Percentiles rank a stretch among this genome's conserved stretches.
Conservation (phyloP, 305 asterid species). For the Fraxinus dipetala region DNA sequence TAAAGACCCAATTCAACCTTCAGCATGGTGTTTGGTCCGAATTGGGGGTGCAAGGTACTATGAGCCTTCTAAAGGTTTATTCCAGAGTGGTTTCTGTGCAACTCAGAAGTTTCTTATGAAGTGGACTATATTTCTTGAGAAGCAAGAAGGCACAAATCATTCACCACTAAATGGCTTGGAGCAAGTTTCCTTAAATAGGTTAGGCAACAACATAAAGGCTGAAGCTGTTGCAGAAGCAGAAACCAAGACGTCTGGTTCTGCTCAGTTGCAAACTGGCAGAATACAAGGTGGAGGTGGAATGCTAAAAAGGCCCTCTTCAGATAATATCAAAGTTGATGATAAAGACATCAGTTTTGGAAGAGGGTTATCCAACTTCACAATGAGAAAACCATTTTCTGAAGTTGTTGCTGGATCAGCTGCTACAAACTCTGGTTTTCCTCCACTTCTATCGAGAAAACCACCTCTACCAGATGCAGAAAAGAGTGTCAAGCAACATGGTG, state of each 20-base stretch:
- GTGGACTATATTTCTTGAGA: constrained; percentile 66
- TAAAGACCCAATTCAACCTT: constrained; percentile 51
- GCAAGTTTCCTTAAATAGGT: constrained; percentile 30
- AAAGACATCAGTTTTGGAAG: constrained; percentile 35
- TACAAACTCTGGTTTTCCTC: constrained; percentile 70
- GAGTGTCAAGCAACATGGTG: constrained; percentile 43
- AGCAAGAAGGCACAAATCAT: constrained; percentile 32
- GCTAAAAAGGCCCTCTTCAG: constrained; percentile 35
- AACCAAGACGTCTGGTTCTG: constrained; percentile 35
- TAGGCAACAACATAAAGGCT: constrained; percentile 29
- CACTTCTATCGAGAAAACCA: constrained; percentile 62
- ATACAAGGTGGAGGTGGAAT: constrained; percentile 42
- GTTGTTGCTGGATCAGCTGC: constrained; percentile 91
- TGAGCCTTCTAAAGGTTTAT: constrained; percentile 78
- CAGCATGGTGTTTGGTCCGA: constrained; percentile 81
- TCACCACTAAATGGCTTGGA: constrained; percentile 31
- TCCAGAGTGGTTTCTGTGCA: constrained; percentile 82
- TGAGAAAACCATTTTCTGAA: constrained; percentile 89
- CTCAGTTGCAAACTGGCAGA: constrained; percentile 33
- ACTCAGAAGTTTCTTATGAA: constrained; percentile 69
- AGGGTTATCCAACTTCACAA: constrained; percentile 50
- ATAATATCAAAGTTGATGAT: constrained; percentile 36
- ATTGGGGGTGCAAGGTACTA: constrained; percentile 82
- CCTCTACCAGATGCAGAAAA: constrained; percentile 45
- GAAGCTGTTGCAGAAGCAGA: constrained; percentile 36